Evolutionary conservation across 192 early-diverging fungal species (phyloP).

Genomic region (Coemansia guatemalensis): DNA sequence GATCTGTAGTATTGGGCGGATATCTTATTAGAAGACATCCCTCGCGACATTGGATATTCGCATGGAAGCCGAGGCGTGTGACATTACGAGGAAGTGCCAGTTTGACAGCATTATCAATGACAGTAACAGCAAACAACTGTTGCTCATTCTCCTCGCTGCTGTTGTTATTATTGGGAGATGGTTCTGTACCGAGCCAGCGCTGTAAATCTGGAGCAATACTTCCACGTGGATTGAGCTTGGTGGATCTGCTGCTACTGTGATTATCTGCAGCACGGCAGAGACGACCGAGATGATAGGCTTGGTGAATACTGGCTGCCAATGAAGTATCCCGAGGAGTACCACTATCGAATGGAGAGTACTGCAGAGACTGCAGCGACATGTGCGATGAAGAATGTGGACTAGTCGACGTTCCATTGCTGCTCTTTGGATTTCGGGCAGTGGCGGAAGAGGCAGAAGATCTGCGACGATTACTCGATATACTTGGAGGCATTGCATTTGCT

Average conservation of each 20-base stretch:
- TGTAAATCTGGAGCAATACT: conserved; percentile 1
- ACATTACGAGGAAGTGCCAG: conserved; percentile 23
- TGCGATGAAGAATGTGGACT: conserved; percentile 9
- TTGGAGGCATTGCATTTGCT: too few species aligned
- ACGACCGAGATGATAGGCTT: conserved; percentile 18
- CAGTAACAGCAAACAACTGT: background rate
- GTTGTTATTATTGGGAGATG: background rate
- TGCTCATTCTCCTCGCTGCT: background rate
- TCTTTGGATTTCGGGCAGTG: background rate
- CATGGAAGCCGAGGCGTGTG: conserved; percentile 23
- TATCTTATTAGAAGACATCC: conserved; percentile 28
- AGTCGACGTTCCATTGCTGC: too few species aligned
- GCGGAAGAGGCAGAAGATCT: conserved; percentile 9
- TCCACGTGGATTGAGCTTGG: too few species aligned
- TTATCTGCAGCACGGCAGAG: conserved; percentile 1
- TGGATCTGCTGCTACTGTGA: too few species aligned
- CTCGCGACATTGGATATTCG: conserved; percentile 15
- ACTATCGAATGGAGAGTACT: conserved; percentile 25
- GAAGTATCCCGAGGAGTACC: conserved; percentile 8
- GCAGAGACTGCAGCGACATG: conserved; percentile 11
- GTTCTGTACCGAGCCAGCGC: conserved; percentile 20
- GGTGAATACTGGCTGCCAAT: conserved; percentile 29
- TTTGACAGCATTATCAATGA: conserved; percentile 36
- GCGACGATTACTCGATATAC: background rate
- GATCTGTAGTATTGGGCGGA: background rate